Conservation (phyloP, 176 grass and related monocot species). For the Rhynchospora tenuis region DNA sequence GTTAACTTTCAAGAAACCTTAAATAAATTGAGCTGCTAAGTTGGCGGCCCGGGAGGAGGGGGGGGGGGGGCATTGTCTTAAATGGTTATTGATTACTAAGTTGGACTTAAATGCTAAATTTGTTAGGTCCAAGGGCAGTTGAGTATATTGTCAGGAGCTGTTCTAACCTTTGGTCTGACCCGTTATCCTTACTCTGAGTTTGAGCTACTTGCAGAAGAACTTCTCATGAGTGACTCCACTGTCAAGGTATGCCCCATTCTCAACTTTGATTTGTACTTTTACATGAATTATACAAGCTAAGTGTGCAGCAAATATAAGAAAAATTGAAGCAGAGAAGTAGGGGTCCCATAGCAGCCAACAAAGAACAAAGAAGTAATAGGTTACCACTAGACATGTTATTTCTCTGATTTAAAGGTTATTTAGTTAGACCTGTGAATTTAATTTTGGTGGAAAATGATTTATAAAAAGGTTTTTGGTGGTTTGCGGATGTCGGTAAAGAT, state of each 20-base stretch:
- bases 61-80: background rate
- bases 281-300: slow-evolving; percentile 5
- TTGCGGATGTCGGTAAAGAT: slow-evolving; percentile 99
- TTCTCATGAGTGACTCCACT: slow-evolving; percentile 98
- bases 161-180: slow-evolving; percentile 87
- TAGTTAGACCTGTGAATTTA: slow-evolving; percentile 9
- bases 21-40: background rate
- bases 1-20: background rate
- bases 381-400: background rate
- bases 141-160: slow-evolving; percentile 69
- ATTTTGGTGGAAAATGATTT: slow-evolving; percentile 13
- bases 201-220: slow-evolving; percentile 98
- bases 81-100: slow-evolving; percentile 10
- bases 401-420: background rate
- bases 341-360: background rate
- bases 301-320: background rate
- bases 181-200: slow-evolving; percentile 95
- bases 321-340: background rate
- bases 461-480: slow-evolving; percentile 78
- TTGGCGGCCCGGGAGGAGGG: too few relatives aligned
- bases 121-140: slow-evolving; percentile 96
- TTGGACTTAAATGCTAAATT: slow-evolving; percentile 26
- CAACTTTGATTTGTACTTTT: slow-evolving; percentile 19
- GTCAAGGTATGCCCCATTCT: slow-evolving; percentile 61
- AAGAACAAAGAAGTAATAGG: background rate